phyloP scores from a whole-genome alignment of 2,329 filamentous ascomycete species.

The Saccharata proteae region DNA sequence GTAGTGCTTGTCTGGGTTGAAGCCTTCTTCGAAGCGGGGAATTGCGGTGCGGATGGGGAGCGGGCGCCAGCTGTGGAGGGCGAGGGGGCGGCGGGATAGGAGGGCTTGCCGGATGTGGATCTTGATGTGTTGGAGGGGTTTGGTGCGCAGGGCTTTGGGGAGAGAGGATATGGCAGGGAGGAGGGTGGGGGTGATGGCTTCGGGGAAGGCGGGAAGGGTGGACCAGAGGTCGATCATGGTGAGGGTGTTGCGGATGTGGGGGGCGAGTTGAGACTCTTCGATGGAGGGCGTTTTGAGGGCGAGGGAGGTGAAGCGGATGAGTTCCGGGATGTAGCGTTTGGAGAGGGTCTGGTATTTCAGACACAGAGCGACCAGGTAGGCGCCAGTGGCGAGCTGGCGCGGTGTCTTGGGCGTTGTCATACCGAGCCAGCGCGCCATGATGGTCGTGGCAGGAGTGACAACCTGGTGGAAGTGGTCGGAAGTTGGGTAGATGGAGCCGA shows the following conservation, averaged over 20 bases:
- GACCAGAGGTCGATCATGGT: constrained; percentile 62
- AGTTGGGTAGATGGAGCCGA: constrained; percentile 78
- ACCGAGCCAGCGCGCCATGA: constrained; percentile 73
- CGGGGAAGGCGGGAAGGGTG: constrained; percentile 59
- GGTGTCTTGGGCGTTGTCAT: constrained; percentile 57
- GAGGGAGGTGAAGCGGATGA: constrained; percentile 69
- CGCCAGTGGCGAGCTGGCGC: constrained; percentile 58
- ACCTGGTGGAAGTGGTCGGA: constrained; percentile 97
- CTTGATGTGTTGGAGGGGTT: constrained; percentile 49
- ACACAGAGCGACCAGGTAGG: constrained; percentile 66
- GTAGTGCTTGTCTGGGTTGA: constrained; percentile 93
- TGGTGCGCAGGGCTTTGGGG: constrained; percentile 17
- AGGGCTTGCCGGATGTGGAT: constrained; percentile 50
- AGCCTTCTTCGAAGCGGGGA: constrained; percentile 92
- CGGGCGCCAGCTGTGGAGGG: constrained; percentile 79
- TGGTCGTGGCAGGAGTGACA: constrained; percentile 76
- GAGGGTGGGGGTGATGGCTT: constrained; percentile 58
- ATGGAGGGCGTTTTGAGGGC: constrained; percentile 42
- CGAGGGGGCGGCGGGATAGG: constrained; percentile 61
- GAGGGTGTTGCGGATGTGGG: constrained; percentile 53
- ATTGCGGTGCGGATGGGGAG: constrained; percentile 78
- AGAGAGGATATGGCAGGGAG: constrained; percentile 19
- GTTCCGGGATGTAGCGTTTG: constrained; percentile 81
- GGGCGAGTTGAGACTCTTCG: constrained; percentile 38
- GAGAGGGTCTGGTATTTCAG: constrained; percentile 74